These are phyloP conservation scores for Omphalotus guepiniiformis DNA, from an alignment of 768 basidiomycete genomes.

Conservation along the genomic window DNA sequence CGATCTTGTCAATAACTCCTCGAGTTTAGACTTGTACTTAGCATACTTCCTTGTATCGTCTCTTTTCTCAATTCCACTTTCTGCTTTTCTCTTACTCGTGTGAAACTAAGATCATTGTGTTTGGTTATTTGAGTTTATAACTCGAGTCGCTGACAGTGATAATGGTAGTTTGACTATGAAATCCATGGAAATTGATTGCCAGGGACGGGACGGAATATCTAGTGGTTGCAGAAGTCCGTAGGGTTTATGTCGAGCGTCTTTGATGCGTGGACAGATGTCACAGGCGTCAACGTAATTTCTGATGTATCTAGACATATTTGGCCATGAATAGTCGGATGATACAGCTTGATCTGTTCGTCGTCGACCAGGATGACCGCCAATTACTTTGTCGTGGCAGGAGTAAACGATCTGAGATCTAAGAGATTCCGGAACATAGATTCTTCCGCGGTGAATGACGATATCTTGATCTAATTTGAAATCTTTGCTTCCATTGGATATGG, in stretches of 20 bases:
- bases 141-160: too few relatives aligned
- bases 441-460: constrained; percentile 21
- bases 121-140: too few relatives aligned
- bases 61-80: too few relatives aligned
- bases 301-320: constrained; percentile 14
- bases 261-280: constrained; percentile 28
- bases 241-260: constrained; percentile 29
- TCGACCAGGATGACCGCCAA: constrained; percentile 39
- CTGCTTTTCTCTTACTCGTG: too few relatives aligned
- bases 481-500: constrained; percentile 10
- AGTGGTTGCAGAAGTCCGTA: constrained; percentile 34
- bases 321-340: constrained; percentile 37
- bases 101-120: too few relatives aligned
- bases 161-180: constrained; percentile 37
- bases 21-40: too few relatives aligned
- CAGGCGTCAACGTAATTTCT: constrained; percentile 29
- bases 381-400: constrained; percentile 30
- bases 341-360: constrained; percentile 28
- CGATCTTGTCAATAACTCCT: too few relatives aligned
- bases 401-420: constrained; percentile 26
- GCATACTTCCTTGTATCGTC: too few relatives aligned
- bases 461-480: constrained; percentile 10
- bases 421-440: constrained; percentile 28
- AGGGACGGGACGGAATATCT: constrained; percentile 30
- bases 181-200: constrained; percentile 37